A percentile compares a stretch with the other conserved stretches of the same genome.
These are phyloP conservation scores for Aspergillus luchuensis DNA, from an alignment of 2,329 filamentous ascomycete species.

Conservation along the genomic window DNA sequence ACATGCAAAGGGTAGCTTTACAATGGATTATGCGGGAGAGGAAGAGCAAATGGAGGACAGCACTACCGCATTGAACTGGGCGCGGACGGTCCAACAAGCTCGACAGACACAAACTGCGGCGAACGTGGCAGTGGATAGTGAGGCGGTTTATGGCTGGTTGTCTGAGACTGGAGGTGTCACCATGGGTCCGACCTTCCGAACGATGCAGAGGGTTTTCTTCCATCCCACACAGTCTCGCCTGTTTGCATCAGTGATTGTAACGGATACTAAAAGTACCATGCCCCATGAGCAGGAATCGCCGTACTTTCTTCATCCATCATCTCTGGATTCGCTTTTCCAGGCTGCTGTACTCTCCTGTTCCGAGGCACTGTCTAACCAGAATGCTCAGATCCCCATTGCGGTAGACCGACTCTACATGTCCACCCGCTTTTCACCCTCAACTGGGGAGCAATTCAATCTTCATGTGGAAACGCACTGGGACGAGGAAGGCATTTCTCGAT, in stretches of 20 bases:
- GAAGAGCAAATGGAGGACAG: too few relatives aligned
- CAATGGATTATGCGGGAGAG: not conserved
- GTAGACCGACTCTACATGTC: constrained; percentile 26
- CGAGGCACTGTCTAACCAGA: constrained; percentile 16
- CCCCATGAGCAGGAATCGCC: constrained; percentile 21
- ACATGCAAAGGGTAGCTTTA: constrained; percentile 23
- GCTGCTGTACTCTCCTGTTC: constrained; percentile 24
- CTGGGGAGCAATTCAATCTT: constrained; percentile 21
- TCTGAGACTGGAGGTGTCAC: constrained; percentile 23
- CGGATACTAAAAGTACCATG: constrained; percentile 19
- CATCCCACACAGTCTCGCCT: constrained; percentile 9
- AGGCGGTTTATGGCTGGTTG: constrained; percentile 24
- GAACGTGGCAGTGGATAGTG: not conserved
- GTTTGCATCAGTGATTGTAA: constrained; percentile 17
- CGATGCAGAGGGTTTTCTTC: constrained; percentile 5
- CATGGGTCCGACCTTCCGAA: constrained; percentile 22
- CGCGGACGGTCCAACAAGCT: too few relatives aligned
- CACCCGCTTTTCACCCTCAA: constrained; percentile 14
- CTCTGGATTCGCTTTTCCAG: constrained; percentile 27
- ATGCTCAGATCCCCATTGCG: constrained; percentile 23
- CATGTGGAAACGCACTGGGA: not conserved
- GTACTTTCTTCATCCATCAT: constrained; percentile 24
- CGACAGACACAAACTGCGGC: too few relatives aligned
- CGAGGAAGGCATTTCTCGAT: not conserved
- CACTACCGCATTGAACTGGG: too few relatives aligned